Evolutionary conservation across 495 filamentous ascomycete genomes (phyloP).

Genomic region (Podospora fimiseda): DNA sequence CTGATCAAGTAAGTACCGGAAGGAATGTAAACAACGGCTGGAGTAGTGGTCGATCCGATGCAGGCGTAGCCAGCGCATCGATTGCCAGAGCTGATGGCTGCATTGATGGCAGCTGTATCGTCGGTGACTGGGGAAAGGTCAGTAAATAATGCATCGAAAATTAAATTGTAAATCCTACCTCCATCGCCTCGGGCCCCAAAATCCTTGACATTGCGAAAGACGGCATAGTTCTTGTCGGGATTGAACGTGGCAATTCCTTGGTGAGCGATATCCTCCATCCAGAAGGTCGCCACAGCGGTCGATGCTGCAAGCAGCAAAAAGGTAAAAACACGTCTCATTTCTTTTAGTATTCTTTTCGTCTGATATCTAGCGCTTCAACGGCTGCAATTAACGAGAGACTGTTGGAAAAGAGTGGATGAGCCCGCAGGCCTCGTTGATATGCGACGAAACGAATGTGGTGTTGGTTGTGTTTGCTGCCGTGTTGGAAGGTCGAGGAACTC

Average conservation of each 20-base stretch:
- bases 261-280: constrained; percentile 36
- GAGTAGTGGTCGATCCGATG: constrained; percentile 65
- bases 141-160: neutral
- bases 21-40: constrained; percentile 67
- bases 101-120: constrained; percentile 78
- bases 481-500: too few relatives aligned
- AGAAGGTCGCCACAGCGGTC: constrained; percentile 15
- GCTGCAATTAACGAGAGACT: neutral
- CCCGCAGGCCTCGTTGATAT: neutral
- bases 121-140: constrained; percentile 53
- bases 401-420: neutral
- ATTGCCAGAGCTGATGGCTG: constrained; percentile 64
- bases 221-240: constrained; percentile 44
- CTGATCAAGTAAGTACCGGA: constrained; percentile 56
- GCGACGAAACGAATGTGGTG: neutral
- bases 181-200: constrained; percentile 75
- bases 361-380: neutral
- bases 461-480: neutral
- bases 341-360: too few relatives aligned
- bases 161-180: constrained; percentile 2
- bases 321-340: constrained; percentile 10
- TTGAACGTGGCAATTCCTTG: constrained; percentile 40
- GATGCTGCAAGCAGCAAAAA: constrained; percentile 12
- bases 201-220: constrained; percentile 80
- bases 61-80: constrained; percentile 73